Base-by-base conservation (phyloP, 257 asterid species). In the Phtheirospermum japonicum region DNA sequence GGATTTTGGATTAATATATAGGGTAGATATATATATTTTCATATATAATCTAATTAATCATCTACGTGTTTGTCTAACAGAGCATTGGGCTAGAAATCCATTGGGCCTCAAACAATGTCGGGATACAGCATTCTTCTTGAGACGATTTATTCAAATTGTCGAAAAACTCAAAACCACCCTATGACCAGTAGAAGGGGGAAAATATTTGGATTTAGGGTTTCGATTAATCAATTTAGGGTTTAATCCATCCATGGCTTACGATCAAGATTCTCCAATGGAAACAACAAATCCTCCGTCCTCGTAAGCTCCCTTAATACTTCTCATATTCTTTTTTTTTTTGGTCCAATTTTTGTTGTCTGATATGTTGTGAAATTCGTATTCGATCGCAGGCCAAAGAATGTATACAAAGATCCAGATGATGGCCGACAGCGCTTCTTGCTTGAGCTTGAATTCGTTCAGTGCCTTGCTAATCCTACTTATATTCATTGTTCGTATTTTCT, bases 361-460 rank as follows among this genome's bases (percentile, higher is more conserved):
- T 40, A 17, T 8, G 2, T 23, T 45, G 20, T 59, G 34, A 46
- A 49, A 11, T n/a, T n/a, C 9, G 37, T 34, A 2, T 64, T 51
- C 31, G 45, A 19, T 59, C 77, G 72, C 85, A 88, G 95, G 64
- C 71, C 74, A 19, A 79, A 75, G 65, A 73, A 53, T 11, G 56
- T 71, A 13, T 93, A 87, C 30, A 83, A 87, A 74, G 97, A 93
- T 73, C 90, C 92, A 36, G 97, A 93, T 74, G 97, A 89, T 76
- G 97, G 99, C 50, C 94, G 92, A 45, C 96, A 89, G 64, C 87
- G 97, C 28, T 87, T 93, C 74, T 76, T 83, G 70, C 91, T 93
- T 14, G 96, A 93, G 83, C 79, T 93, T 50, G 96, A 89, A 76
- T 93, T 93, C n/a, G 63, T 93, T 34, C 97, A 93, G 54, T 89